Evolutionary conservation across 192 early-diverging fungal species (phyloP), one percentile per base, ranked within the genome.

Genomic region (Dimargaris xerosporica): DNA sequence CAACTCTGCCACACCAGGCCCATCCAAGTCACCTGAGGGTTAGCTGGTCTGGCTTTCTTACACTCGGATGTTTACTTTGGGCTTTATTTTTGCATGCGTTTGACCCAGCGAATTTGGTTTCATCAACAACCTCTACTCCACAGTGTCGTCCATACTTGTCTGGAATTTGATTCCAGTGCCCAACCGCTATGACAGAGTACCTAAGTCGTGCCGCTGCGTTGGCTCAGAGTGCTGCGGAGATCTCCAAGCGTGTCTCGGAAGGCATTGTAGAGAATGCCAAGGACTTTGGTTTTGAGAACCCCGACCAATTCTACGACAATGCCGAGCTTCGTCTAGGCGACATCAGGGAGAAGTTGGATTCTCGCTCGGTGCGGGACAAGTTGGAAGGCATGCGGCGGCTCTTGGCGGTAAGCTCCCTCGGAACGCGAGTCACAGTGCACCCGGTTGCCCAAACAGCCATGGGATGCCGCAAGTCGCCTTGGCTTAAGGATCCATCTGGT

Each of bases 371-470:
- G 68, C 85, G 90, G 68, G 95, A 98, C 62, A 94, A 92, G 70
- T 74, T 98, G 62, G 86, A 88, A 69, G 95, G 84, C 16, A 70
- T 98, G 67, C 95, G 93, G 75, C 79, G 91, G 54, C 75, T 96
- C 42, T 80, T 98, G 67, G 93, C 91, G 44, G 85, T 91, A 74
- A 88, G 34, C 7, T 7, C 2, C 34, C 34, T 39, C 34, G 34
- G 34, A 2, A 39, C 34, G 34, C 34, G 2, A 7, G 3, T 39
- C 34, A 39, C 34, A 39, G 7, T 39, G 34, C 34, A 7, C 7
- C 34, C 7, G 34, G 7, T 39, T 2, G 7, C 34, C 34, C 34
- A 5, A 39, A 7, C 7, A 39, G 34, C 7, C 34, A 39, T 39
- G 3, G 7, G 34, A 39, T 5, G 34, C 34, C 7, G 34, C 3